Percentiles rank a stretch among this genome's conserved stretches.
phyloP scores from a whole-genome alignment of 805 yeast genomes.

The Nakazawaea anatomiae region DNA sequence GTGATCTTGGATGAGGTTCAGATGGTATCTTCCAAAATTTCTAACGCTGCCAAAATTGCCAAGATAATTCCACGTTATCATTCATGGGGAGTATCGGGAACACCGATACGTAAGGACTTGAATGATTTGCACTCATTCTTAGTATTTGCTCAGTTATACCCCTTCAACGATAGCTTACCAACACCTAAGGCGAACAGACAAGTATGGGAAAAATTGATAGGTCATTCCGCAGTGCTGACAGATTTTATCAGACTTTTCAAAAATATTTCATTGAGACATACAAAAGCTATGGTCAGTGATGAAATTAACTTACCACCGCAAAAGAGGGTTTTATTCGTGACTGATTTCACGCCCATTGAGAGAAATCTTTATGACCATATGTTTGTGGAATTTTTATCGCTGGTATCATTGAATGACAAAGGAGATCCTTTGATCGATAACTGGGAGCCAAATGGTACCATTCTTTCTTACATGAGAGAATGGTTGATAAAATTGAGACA shows the following conservation, averaged over 20 bases:
- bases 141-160: slow-evolving; percentile 59
- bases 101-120: slow-evolving; percentile 69
- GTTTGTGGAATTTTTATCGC: slow-evolving; percentile 51
- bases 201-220: slow-evolving; percentile 22
- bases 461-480: slow-evolving; percentile 44
- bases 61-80: slow-evolving; percentile 76
- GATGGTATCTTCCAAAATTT: slow-evolving; percentile 70
- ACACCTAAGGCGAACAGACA: slow-evolving; percentile 13
- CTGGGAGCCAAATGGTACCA: slow-evolving; percentile 39
- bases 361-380: slow-evolving; percentile 72
- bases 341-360: slow-evolving; percentile 79
- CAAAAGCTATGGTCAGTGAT: slow-evolving; percentile 73
- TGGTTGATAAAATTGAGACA: slow-evolving; percentile 73
- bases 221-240: slow-evolving; percentile 15
- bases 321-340: slow-evolving; percentile 56
- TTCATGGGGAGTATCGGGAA: slow-evolving; percentile 97
- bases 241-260: slow-evolving; percentile 51
- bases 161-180: slow-evolving; percentile 41
- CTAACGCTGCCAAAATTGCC: slow-evolving; percentile 78
- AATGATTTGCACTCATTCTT: slow-evolving; percentile 68
- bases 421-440: slow-evolving; percentile 44
- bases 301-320: slow-evolving; percentile 82
- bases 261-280: slow-evolving; percentile 63
- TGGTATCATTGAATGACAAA: slow-evolving; percentile 46
- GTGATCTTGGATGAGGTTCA: slow-evolving; percentile 92